Percentiles rank a stretch among this genome's conserved stretches.
Conservation (phyloP, 1,284 basidiomycete genomes). For the Leccinum subrobustum region DNA sequence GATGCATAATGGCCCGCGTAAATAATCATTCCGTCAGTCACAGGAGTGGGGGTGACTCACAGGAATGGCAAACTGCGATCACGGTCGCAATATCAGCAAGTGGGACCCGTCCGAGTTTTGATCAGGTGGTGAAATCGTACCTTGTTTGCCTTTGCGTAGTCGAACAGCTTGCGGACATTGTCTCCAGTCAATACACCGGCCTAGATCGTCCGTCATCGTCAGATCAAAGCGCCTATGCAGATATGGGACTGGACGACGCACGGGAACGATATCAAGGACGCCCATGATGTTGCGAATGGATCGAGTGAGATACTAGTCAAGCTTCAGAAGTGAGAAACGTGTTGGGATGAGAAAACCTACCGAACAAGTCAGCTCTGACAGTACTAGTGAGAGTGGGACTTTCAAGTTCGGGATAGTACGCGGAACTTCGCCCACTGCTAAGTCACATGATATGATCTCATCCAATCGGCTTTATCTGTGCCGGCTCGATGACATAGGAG, state of each 20-base stretch:
- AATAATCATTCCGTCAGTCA: background rate
- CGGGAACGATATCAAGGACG: constrained; percentile 58
- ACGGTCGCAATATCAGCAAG: constrained; percentile 1
- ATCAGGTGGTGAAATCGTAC: constrained; percentile 37
- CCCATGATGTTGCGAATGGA: constrained; percentile 39
- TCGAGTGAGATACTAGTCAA: constrained; percentile 13
- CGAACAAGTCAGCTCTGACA: constrained; percentile 1
- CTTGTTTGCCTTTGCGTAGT: constrained; percentile 68
- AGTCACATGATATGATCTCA: constrained; percentile 17
- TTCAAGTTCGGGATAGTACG: background rate
- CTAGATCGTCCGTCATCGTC: constrained; percentile 36
- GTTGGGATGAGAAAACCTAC: constrained; percentile 14
- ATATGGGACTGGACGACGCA: constrained; percentile 33
- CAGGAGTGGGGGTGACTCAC: constrained; percentile 40
- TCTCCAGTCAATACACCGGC: constrained; percentile 74
- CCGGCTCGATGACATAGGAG: background rate
- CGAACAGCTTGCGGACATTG: constrained; percentile 71
- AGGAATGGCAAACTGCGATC: constrained; percentile 64
- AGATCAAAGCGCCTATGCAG: constrained; percentile 8
- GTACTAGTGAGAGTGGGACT: background rate
- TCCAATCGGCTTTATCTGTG: background rate
- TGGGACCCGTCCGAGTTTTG: background rate
- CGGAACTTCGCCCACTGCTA: background rate
- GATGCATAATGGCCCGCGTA: background rate
- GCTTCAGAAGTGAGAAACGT: background rate